Percentiles rank a stretch among this genome's conserved stretches.
Conservation (phyloP, 768 basidiomycete species). For the Paxillus rubicundulus region DNA sequence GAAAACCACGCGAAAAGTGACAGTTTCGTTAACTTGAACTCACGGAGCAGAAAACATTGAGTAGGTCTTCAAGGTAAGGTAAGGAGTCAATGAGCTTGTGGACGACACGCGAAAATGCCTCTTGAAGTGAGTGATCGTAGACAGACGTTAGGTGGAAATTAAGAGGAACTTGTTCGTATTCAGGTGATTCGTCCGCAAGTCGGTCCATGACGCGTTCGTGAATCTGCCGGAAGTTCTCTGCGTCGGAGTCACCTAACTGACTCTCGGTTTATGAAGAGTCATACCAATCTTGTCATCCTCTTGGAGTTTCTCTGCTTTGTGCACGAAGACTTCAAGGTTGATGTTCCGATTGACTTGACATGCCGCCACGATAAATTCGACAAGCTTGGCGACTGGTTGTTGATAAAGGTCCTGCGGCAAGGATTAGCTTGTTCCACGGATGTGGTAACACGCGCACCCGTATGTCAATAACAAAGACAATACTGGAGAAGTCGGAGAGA, state of each 20-base stretch:
- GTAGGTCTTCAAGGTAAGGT: conserved; percentile 81
- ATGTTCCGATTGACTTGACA: conserved; percentile 73
- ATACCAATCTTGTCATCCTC: conserved; percentile 89
- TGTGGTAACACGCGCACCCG: conserved; percentile 50
- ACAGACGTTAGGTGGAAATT: conserved; percentile 92
- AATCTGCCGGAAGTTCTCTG: conserved; percentile 90
- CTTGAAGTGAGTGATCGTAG: conserved; percentile 88
- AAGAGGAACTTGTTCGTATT: conserved; percentile 74
- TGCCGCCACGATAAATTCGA: conserved; percentile 76
- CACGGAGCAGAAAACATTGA: conserved; percentile 83
- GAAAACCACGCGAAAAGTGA: neutral
- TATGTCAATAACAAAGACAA: conserved; percentile 95
- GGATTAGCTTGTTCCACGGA: conserved; percentile 3
- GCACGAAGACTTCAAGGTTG: conserved; percentile 88
- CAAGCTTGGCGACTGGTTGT: conserved; percentile 77
- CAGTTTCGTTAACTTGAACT: conserved; percentile 15
- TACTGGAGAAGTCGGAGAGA: conserved; percentile 74
- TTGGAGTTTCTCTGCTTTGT: conserved; percentile 89
- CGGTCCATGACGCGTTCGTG: conserved; percentile 85
- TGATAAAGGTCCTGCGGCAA: conserved; percentile 71
- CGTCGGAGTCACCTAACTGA: conserved; percentile 1
- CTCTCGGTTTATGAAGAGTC: conserved; percentile 16
- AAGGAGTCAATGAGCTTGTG: conserved; percentile 85
- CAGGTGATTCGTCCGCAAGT: conserved; percentile 69
- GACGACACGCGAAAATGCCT: conserved; percentile 87